Evolutionary conservation across 2,329 filamentous ascomycete species (phyloP).

Genomic region (Monilinia laxa): DNA sequence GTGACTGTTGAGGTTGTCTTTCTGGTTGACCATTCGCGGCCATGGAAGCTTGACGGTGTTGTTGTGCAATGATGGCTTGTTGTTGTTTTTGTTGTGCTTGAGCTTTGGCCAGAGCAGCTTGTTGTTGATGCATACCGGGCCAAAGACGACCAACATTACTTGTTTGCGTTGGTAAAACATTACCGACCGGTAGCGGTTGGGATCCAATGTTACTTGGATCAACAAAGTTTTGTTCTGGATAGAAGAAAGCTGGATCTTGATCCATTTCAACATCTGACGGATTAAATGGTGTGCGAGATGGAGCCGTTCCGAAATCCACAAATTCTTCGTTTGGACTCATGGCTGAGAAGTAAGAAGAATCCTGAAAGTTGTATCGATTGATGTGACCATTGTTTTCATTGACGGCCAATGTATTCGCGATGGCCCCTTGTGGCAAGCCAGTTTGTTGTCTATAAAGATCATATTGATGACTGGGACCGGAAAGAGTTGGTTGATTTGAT

Average conservation of each 20-base stretch:
- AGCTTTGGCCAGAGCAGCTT: slow-evolving; percentile 74
- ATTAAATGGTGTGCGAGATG: slow-evolving; percentile 59
- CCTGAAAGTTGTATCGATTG: slow-evolving; percentile 47
- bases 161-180: slow-evolving; percentile 49
- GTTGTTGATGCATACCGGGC: slow-evolving; percentile 90
- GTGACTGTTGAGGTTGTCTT: slow-evolving; percentile 44
- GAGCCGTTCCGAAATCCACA: slow-evolving; percentile 71
- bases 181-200: slow-evolving; percentile 49
- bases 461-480: slow-evolving; percentile 90
- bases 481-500: slow-evolving; percentile 56
- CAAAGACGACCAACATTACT: slow-evolving; percentile 72
- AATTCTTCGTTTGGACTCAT: slow-evolving; percentile 62
- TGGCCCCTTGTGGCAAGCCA: slow-evolving; percentile 80
- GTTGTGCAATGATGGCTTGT: slow-evolving; percentile 60
- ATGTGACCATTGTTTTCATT: slow-evolving; percentile 60
- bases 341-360: slow-evolving; percentile 46
- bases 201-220: slow-evolving; percentile 73
- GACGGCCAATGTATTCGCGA: slow-evolving; percentile 76
- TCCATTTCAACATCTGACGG: slow-evolving; percentile 69
- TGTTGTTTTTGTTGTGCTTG: slow-evolving; percentile 67
- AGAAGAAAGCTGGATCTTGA: slow-evolving; percentile 64
- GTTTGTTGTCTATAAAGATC: slow-evolving; percentile 95
- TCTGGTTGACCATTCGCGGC: slow-evolving; percentile 43
- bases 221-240: slow-evolving; percentile 58
- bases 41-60: slow-evolving; percentile 48